phyloP scores from a whole-genome alignment of 768 basidiomycete species.

The Trametopsis cervina region DNA sequence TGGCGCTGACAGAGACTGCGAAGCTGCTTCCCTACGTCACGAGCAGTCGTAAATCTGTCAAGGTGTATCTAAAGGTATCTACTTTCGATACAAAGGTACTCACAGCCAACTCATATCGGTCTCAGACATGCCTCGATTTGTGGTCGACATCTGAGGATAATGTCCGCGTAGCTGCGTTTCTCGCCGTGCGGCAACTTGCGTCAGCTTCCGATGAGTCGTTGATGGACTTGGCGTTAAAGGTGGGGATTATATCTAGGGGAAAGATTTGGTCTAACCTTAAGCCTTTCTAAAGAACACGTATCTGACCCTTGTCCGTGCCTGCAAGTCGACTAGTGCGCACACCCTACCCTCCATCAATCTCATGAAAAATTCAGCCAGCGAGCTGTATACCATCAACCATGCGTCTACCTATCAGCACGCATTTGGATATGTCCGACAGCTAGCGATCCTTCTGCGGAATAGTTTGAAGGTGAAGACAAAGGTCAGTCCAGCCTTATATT shows the following conservation, averaged over 20 bases:
- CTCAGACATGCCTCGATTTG: constrained; percentile 70
- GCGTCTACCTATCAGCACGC: constrained; percentile 84
- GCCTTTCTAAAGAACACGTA: constrained; percentile 64
- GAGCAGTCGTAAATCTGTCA: constrained; percentile 76
- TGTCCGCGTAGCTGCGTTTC: constrained; percentile 78
- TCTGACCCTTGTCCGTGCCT: constrained; percentile 73
- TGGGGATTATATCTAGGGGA: constrained; percentile 24
- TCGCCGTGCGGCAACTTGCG: constrained; percentile 77
- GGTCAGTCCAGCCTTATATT: constrained; percentile 31
- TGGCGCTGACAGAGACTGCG: constrained; percentile 77
- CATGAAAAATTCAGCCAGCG: constrained; percentile 97
- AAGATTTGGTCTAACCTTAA: background rate
- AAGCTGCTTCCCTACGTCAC: constrained; percentile 88
- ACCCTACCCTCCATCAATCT: constrained; percentile 88
- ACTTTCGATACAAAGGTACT: background rate
- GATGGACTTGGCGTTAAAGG: constrained; percentile 83
- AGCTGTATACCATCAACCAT: constrained; percentile 78
- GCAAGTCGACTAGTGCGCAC: constrained; percentile 79
- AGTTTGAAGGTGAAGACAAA: constrained; percentile 87
- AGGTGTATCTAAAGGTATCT: constrained; percentile 78
- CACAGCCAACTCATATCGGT: too few species aligned
- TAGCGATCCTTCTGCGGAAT: constrained; percentile 87
- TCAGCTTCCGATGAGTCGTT: constrained; percentile 73
- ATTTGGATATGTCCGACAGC: constrained; percentile 91
- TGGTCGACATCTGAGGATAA: constrained; percentile 82